Percentiles rank a stretch among this genome's conserved stretches.
Conservation (phyloP, 2,329 filamentous ascomycete genomes). For the Allantophomopsis cytisporea region DNA sequence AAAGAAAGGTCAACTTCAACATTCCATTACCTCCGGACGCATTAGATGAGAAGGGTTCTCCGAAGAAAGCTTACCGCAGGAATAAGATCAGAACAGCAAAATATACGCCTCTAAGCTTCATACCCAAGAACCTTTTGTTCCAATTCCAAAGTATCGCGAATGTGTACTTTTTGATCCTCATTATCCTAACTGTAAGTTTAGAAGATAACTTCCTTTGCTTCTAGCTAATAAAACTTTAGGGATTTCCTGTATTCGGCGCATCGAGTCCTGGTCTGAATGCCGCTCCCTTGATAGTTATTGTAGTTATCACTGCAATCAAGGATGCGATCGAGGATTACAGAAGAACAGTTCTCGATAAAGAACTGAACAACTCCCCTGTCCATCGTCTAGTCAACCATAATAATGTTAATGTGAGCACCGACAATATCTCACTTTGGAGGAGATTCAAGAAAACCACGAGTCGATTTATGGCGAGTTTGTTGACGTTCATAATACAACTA, state of each 20-base stretch:
- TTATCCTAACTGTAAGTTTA: conserved; percentile 77
- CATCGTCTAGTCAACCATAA: conserved; percentile 80
- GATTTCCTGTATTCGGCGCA: conserved; percentile 92
- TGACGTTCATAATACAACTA: conserved; percentile 30
- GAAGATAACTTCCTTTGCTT: background rate
- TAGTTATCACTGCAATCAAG: conserved; percentile 79
- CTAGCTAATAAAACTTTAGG: conserved; percentile 34
- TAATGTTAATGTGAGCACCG: conserved; percentile 86
- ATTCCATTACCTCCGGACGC: conserved; percentile 60
- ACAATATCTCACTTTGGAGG: conserved; percentile 77
- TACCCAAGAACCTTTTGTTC: conserved; percentile 94
- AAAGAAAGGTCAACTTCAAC: conserved; percentile 71
- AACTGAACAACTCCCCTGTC: conserved; percentile 91
- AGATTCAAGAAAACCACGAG: conserved; percentile 76
- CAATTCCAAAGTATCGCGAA: conserved; percentile 99
- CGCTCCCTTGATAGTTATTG: conserved; percentile 85
- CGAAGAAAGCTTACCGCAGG: conserved; percentile 55
- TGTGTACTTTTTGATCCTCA: conserved; percentile 93
- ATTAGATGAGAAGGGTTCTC: conserved; percentile 69
- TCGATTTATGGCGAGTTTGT: conserved; percentile 8
- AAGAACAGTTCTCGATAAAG: conserved; percentile 77
- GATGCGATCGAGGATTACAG: conserved; percentile 94
- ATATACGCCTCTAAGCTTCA: conserved; percentile 87
- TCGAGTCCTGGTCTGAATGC: conserved; percentile 81
- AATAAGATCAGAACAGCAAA: conserved; percentile 99